Percentiles rank a stretch among this genome's conserved stretches.
Evolutionary conservation across 331 rosid genomes (phyloP).

Genomic region (Quercus tomentella): DNA sequence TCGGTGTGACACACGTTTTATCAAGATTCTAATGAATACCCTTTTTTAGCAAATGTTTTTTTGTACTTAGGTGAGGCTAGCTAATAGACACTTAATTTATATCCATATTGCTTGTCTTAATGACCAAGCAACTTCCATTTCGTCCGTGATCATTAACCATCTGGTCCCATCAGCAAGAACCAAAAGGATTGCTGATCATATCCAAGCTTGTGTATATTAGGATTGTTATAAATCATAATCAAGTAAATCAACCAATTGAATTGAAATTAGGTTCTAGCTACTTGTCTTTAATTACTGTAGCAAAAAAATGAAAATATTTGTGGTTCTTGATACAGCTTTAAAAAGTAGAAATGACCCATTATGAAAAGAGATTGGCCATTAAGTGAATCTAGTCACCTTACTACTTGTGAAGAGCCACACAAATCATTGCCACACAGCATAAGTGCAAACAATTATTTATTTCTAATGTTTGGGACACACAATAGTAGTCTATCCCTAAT

Average conservation of each 20-base stretch:
- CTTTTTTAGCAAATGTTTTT: neutral
- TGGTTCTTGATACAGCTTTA: neutral
- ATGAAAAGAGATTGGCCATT: no score
- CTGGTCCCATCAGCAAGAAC: neutral
- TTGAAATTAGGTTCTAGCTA: no score
- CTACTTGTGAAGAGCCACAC: no score
- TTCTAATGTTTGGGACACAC: no score
- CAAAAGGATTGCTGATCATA: neutral
- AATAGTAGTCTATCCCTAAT: no score
- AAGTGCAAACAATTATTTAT: no score
- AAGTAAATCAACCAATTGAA: no score
- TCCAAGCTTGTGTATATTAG: neutral
- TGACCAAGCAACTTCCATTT: neutral
- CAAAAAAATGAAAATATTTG: neutral
- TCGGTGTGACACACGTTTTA: neutral
- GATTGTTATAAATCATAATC: no score
- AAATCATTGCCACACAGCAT: no score
- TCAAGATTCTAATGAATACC: neutral
- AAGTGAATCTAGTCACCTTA: no score
- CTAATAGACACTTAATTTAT: neutral
- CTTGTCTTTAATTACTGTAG: no score
- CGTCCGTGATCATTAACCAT: neutral
- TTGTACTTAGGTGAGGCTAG: neutral
- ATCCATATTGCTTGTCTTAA: neutral
- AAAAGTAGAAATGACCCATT: no score